phyloP scores from a whole-genome alignment of 352 stramenopile genomes.

The Phytophthora crassamura region DNA sequence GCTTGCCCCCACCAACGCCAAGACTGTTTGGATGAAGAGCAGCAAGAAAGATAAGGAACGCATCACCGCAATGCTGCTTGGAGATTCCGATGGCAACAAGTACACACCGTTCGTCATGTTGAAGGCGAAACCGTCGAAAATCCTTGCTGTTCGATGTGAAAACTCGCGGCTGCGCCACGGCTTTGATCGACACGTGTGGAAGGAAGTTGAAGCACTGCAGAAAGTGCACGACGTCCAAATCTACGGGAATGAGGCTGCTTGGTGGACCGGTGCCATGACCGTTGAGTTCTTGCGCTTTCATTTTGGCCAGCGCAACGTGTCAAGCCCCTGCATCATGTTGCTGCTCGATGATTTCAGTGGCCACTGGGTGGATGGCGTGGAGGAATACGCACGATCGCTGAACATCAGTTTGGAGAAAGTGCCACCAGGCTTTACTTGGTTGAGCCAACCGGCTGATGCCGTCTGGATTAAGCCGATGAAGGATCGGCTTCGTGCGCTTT shows the following conservation, averaged over 20 bases:
- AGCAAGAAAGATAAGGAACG: slow-evolving; percentile 39
- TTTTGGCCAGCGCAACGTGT: slow-evolving; percentile 23
- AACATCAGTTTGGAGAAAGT: slow-evolving; percentile 28
- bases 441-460: slow-evolving; percentile 30
- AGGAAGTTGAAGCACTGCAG: slow-evolving; percentile 36
- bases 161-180: slow-evolving; percentile 29
- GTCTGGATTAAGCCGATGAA: slow-evolving; percentile 41
- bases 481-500: slow-evolving; percentile 13
- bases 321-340: slow-evolving; percentile 30
- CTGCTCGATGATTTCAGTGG: slow-evolving; percentile 29
- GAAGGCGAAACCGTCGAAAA: slow-evolving; percentile 23
- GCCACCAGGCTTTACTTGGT: slow-evolving; percentile 28
- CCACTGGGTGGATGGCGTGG: slow-evolving; percentile 5
- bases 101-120: too few species aligned
- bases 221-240: too few species aligned
- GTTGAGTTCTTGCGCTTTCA: too few species aligned
- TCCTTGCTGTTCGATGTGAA: background rate
- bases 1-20: slow-evolving; percentile 6
- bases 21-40: slow-evolving; percentile 41
- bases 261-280: too few species aligned
- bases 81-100: slow-evolving; percentile 31
- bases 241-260: too few species aligned
- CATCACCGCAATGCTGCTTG: slow-evolving; percentile 37
- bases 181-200: slow-evolving; percentile 38
- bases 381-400: background rate